Conservation (phyloP, 2,329 filamentous ascomycete genomes). For the Paraconiothyrium brasiliense region DNA sequence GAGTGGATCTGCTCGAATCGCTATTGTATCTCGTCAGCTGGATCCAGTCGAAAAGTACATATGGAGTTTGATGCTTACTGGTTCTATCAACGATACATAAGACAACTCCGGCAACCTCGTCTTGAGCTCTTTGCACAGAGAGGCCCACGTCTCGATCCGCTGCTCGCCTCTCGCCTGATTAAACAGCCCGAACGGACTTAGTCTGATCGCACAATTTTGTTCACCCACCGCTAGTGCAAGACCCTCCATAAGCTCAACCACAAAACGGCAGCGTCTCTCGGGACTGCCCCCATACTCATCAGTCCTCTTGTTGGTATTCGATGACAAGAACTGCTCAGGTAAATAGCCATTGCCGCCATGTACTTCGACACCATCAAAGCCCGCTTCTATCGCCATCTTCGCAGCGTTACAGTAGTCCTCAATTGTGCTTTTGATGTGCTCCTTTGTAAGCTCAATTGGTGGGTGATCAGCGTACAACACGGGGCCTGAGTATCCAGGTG, state of each 20-base stretch:
- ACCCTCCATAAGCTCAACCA: conserved; percentile 58
- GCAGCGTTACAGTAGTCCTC: conserved; percentile 57
- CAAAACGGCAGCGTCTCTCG: conserved; percentile 63
- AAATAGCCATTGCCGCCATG: conserved; percentile 62
- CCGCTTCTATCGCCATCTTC: conserved; percentile 63
- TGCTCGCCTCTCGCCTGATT: conserved; percentile 62
- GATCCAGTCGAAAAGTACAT: too few species aligned
- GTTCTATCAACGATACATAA: conserved; percentile 67
- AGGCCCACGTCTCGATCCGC: conserved; percentile 63
- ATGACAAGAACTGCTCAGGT: conserved; percentile 61
- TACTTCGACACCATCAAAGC: conserved; percentile 64
- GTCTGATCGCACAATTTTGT: conserved; percentile 37
- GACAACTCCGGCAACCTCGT: conserved; percentile 54
- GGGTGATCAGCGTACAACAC: conserved; percentile 43
- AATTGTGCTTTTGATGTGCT: conserved; percentile 56
- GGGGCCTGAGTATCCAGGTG: conserved; percentile 34
- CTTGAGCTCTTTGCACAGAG: conserved; percentile 62
- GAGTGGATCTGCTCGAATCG: conserved; percentile 64
- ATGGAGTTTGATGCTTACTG: conserved; percentile 29
- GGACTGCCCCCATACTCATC: conserved; percentile 61
- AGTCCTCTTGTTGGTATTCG: conserved; percentile 58
- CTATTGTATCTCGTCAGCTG: conserved; percentile 20
- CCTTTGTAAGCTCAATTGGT: conserved; percentile 51
- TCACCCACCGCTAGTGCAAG: conserved; percentile 36
- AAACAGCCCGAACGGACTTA: conserved; percentile 57